These are phyloP conservation scores for Hygrophila difformis DNA, from an alignment of 257 asterid species.

Conservation along the genomic window DNA sequence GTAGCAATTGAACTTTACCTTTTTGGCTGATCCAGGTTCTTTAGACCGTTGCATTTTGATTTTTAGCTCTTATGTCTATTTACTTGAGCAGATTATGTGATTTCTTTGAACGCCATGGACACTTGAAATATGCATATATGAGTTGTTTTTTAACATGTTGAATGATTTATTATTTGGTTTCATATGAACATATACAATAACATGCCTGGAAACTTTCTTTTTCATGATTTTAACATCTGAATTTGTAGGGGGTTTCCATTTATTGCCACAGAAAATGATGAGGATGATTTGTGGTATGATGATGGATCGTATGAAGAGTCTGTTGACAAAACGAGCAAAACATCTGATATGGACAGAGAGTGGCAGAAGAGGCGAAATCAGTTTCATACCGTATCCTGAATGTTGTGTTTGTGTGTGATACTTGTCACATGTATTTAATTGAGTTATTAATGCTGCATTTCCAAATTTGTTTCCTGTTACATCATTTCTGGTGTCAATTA, in stretches of 20 bases:
- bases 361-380: constrained; percentile 61
- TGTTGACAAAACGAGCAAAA: constrained; percentile 17
- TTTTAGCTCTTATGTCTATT: background rate
- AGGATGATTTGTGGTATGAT: constrained; percentile 51
- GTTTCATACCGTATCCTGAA: constrained; percentile 63
- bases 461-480: background rate
- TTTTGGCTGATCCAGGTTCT: background rate
- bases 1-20: background rate
- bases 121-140: background rate
- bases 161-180: constrained; percentile 8
- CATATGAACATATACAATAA: no score
- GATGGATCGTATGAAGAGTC: constrained; percentile 39
- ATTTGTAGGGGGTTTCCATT: constrained; percentile 2
- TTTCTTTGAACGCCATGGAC: background rate
- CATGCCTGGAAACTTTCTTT: background rate
- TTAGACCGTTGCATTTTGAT: no score
- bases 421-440: constrained; percentile 5
- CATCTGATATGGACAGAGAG: constrained; percentile 64
- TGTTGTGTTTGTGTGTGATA: background rate
- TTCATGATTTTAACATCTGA: background rate
- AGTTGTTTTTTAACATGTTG: background rate
- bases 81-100: constrained; percentile 2
- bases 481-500: constrained; percentile 23
- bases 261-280: constrained; percentile 35
- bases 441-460: constrained; percentile 1